Evolutionary conservation across 345 rosid genomes (phyloP).

Genomic region (Combretum micranthum): DNA sequence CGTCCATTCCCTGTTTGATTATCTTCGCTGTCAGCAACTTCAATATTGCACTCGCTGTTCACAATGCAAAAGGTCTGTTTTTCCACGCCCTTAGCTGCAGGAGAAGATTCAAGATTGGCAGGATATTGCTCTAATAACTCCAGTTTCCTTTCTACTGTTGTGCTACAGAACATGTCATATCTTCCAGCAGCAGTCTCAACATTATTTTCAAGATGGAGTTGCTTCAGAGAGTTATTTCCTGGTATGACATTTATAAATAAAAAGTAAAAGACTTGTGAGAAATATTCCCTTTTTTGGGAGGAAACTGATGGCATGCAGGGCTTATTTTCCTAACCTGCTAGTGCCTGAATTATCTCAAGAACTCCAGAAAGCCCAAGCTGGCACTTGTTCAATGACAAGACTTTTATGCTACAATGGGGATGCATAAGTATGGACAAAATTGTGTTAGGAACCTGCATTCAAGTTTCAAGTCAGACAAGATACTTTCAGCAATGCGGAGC

Average conservation of each 20-base stretch:
- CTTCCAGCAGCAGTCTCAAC: slow-evolving; percentile 18
- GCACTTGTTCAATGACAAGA: slow-evolving; percentile 61
- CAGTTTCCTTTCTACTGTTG: slow-evolving; percentile 10
- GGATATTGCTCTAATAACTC: slow-evolving; percentile 16
- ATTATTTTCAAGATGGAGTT: slow-evolving; percentile 71
- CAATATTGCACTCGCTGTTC: slow-evolving; percentile 36
- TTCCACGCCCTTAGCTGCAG: slow-evolving; percentile 17
- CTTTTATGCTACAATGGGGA: slow-evolving; percentile 54
- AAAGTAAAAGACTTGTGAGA: not conserved
- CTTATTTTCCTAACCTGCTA: slow-evolving; percentile 43
- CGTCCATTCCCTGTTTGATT: slow-evolving; percentile 23
- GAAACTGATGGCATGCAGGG: not conserved
- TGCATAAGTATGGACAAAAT: slow-evolving; percentile 50
- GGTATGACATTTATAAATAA: slow-evolving; percentile 10
- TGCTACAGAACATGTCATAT: not conserved
- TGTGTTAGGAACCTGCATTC: slow-evolving; percentile 57
- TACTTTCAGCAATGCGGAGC: not conserved
- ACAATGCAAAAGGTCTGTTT: slow-evolving; percentile 24
- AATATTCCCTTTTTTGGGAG: not conserved
- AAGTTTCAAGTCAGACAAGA: slow-evolving; percentile 11
- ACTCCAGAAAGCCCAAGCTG: slow-evolving; percentile 63
- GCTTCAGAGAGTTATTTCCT: slow-evolving; percentile 65
- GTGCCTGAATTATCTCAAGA: slow-evolving; percentile 59
- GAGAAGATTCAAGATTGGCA: slow-evolving; percentile 16
- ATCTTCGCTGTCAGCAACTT: slow-evolving; percentile 94